Conservation (phyloP, 768 basidiomycete genomes). For the Lanmaoa rubissima region DNA sequence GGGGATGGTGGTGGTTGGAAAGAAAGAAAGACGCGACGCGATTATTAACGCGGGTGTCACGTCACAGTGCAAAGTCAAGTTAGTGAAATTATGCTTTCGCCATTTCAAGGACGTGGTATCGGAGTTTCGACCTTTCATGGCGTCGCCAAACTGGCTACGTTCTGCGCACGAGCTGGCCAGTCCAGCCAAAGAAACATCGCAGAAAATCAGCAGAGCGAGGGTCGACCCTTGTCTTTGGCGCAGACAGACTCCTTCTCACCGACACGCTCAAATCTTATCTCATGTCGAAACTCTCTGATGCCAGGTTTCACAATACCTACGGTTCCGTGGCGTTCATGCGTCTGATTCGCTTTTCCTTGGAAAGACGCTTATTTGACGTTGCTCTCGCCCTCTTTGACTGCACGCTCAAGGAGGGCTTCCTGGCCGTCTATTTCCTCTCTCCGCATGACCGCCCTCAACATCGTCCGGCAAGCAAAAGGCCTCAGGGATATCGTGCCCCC, state of each 20-base stretch:
- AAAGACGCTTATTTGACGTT: constrained; percentile 34
- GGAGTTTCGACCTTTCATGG: background rate
- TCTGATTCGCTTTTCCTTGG: constrained; percentile 41
- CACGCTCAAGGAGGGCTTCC: constrained; percentile 42
- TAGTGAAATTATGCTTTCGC: background rate
- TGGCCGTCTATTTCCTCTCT: constrained; percentile 34
- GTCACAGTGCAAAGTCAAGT: background rate
- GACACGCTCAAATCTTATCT: constrained; percentile 22
- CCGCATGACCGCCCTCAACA: no score
- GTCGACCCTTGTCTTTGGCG: constrained; percentile 28
- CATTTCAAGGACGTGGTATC: constrained; percentile 7
- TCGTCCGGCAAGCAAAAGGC: no score
- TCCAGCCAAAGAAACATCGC: background rate
- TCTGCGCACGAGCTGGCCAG: background rate
- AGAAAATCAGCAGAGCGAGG: constrained; percentile 19
- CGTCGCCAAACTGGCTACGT: constrained; percentile 4
- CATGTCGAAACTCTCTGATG: constrained; percentile 21
- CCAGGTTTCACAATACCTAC: constrained; percentile 30
- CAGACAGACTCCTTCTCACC: constrained; percentile 28
- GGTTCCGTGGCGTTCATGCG: constrained; percentile 36
- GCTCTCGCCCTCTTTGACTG: constrained; percentile 42
- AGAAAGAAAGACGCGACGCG: background rate
- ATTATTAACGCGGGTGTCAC: constrained; percentile 9
- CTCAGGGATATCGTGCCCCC: no score
- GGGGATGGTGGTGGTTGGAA: constrained; percentile 7